phyloP scores from a whole-genome alignment of 306 rosid genomes.

The Sechiopsis laciniata region DNA sequence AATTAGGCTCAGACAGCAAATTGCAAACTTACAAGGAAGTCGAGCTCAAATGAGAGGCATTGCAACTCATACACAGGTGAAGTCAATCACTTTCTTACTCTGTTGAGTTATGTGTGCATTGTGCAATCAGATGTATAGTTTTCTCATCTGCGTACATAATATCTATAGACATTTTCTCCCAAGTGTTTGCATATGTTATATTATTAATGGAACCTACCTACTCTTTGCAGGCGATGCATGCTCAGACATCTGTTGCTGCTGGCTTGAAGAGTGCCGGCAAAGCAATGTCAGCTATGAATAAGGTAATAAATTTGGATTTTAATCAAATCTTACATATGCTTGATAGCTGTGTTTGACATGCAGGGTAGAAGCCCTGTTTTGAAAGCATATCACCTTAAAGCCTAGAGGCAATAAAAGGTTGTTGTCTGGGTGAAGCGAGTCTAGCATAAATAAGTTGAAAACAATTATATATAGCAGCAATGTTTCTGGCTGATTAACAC shows the following conservation, averaged over 20 bases:
- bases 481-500: too few relatives aligned
- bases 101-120: neutral
- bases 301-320: slow-evolving; percentile 39
- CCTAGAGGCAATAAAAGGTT: slow-evolving; percentile 1
- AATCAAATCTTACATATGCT: neutral
- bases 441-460: neutral
- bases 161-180: neutral
- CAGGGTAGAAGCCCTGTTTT: neutral
- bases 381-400: neutral
- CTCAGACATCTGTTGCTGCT: slow-evolving; percentile 86
- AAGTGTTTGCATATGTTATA: slow-evolving; percentile 7
- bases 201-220: slow-evolving; percentile 24
- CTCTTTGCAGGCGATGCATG: slow-evolving; percentile 78
- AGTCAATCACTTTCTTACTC: neutral
- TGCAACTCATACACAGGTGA: slow-evolving; percentile 95
- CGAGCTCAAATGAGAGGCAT: slow-evolving; percentile 99
- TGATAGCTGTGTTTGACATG: neutral
- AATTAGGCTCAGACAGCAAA: slow-evolving; percentile 89
- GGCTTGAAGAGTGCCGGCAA: slow-evolving; percentile 89
- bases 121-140: neutral
- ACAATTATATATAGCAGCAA: neutral
- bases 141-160: neutral
- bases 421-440: neutral
- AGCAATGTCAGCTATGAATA: slow-evolving; percentile 86
- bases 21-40: slow-evolving; percentile 93